Percentiles rank a stretch among this genome's conserved stretches.
phyloP scores from a whole-genome alignment of 1,284 basidiomycete genomes.

The Malassezia globosa region DNA sequence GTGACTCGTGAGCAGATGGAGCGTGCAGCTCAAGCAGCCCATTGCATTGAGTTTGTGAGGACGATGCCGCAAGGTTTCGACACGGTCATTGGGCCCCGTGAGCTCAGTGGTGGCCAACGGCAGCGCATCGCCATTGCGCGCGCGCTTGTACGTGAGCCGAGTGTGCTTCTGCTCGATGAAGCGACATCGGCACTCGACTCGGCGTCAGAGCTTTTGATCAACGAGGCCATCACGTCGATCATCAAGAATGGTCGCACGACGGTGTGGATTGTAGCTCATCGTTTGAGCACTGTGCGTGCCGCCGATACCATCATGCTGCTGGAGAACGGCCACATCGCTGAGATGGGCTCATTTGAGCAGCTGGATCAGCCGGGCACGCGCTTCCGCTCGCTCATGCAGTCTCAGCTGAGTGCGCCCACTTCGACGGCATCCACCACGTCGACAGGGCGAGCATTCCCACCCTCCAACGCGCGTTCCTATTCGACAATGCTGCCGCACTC shows the following conservation, averaged over 20 bases:
- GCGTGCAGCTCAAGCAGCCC: conserved; percentile 73
- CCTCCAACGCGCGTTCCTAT: background rate
- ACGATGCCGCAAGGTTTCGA: conserved; percentile 75
- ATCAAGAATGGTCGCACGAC: conserved; percentile 50
- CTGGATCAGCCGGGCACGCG: conserved; percentile 41
- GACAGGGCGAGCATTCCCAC: background rate
- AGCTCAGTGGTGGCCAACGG: conserved; percentile 49
- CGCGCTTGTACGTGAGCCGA: conserved; percentile 50
- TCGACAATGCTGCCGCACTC: background rate
- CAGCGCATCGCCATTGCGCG: conserved; percentile 52
- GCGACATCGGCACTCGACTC: conserved; percentile 49
- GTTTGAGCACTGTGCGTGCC: conserved; percentile 51
- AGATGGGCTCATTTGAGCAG: conserved; percentile 50
- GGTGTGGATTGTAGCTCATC: conserved; percentile 52
- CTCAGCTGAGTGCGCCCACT: conserved; percentile 27
- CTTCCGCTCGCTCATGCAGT: conserved; percentile 39
- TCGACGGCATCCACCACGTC: conserved; percentile 2
- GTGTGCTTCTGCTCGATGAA: conserved; percentile 48
- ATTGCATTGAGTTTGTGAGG: conserved; percentile 83
- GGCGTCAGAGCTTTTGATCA: conserved; percentile 49
- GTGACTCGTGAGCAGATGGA: conserved; percentile 74
- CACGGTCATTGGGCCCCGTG: conserved; percentile 52
- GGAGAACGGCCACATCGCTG: conserved; percentile 50
- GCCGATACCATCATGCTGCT: conserved; percentile 51
- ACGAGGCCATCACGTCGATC: conserved; percentile 49